Conservation (phyloP, 768 basidiomycete genomes). For the Hypholoma sublateritium region DNA sequence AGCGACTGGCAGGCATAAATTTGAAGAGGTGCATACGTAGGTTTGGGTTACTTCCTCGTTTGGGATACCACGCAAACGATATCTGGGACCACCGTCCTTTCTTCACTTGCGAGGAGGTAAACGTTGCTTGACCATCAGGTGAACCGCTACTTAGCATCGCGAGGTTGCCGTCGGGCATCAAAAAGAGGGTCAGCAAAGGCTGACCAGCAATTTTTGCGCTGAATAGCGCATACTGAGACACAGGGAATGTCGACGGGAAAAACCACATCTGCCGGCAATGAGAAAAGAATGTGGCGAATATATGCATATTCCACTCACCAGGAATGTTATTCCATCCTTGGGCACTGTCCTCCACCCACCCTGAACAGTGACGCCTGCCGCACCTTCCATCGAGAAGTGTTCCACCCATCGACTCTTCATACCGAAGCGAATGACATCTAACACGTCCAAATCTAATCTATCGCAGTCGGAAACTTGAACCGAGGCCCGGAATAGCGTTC, state of each 20-base stretch:
- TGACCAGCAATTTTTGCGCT: slow-evolving; percentile 1
- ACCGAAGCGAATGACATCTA: slow-evolving; percentile 68
- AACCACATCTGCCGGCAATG: slow-evolving; percentile 47
- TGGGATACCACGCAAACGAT: slow-evolving; percentile 63
- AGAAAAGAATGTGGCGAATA: not conserved
- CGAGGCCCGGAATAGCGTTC: slow-evolving; percentile 59
- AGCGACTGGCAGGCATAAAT: slow-evolving; percentile 2
- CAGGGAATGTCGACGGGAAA: slow-evolving; percentile 43
- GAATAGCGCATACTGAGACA: slow-evolving; percentile 36
- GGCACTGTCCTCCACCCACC: slow-evolving; percentile 52
- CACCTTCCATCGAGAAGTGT: slow-evolving; percentile 69
- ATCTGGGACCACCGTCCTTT: slow-evolving; percentile 75
- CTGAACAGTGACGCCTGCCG: slow-evolving; percentile 48
- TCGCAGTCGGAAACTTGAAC: slow-evolving; percentile 47
- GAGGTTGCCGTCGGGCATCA: slow-evolving; percentile 49
- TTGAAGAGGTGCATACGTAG: slow-evolving; percentile 48
- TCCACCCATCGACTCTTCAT: slow-evolving; percentile 79
- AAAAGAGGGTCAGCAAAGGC: not conserved
- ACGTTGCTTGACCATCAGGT: slow-evolving; percentile 34
- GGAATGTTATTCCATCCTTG: slow-evolving; percentile 65
- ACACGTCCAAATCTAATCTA: slow-evolving; percentile 57
- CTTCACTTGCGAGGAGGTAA: slow-evolving; percentile 46
- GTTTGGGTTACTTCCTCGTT: slow-evolving; percentile 51
- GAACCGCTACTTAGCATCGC: slow-evolving; percentile 41
- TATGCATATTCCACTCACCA: slow-evolving; percentile 41